Evolutionary conservation across 306 rosid species (phyloP), one percentile per base, ranked within the genome.

Genomic region (Macrotyloma uniflorum): DNA sequence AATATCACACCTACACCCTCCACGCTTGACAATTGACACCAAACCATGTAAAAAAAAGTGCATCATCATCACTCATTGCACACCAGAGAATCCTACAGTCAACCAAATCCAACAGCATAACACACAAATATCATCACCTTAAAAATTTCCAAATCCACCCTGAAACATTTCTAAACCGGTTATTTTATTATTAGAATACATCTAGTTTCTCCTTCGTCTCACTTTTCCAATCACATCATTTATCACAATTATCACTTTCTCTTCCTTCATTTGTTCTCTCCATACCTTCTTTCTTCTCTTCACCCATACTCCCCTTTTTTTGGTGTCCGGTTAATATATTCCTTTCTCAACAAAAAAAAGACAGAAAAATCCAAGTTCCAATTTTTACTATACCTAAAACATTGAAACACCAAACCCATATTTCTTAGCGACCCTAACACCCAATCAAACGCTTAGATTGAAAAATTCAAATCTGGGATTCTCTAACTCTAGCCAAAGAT

Each of bases 281-380:
- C 8, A 9, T 38, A 38, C 43, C 43, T 38, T 38, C 1, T 8
- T 38, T 38, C 9, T 38, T 38, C 43, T 38, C 43, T 38, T 38
- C 13, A 8, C 43, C 43, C 43, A 38, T 38, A 38, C 43, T 6
- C 5, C 47, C 15, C 16, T 11, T 10, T 42, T 42, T 42, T 11
- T 3, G 47, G 47, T 42, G 15, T 12, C 47, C 47, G 5, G 47
- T 42, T 12, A 4, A 14, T 42, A 42, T 42, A 0, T 42, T 13
- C 47, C 47, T 12, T 42, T 42, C 15, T 42, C 14, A 54, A 22
- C 12, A 22, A 4, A 8, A 16, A 20, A 13, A 28, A n/a, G 10
- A 72, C 14, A 38, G 28, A 47, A 62, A 63, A 53, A 42, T 19
- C 74, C 50, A 81, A 61, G 59, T 73, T 73, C 51, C 35, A 53